Evolutionary conservation across 768 basidiomycete genomes (phyloP), one percentile per base, ranked within the genome.

Genomic region (Hirschioporus abietinus): DNA sequence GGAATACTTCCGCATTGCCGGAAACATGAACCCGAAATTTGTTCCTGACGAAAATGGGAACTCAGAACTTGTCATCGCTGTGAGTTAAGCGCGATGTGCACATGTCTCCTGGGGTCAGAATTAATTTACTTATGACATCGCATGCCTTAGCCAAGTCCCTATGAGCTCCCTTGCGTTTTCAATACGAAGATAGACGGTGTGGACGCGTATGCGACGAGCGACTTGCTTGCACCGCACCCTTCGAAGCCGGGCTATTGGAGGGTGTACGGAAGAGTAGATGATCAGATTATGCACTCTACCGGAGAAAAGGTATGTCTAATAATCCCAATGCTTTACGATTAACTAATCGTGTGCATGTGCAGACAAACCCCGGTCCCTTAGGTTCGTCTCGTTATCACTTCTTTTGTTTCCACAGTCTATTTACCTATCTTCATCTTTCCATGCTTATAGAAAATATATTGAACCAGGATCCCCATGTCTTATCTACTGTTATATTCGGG

Each of bases 191-290:
- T 76, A 1, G 73, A 78, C 24, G 77, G 76, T 17, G 66, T 70
- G 2, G 67, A 69, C 7, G 78, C 74, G 0, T 82, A 78, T 66
- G 75, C 78, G 20, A 81, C 80, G 0, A 76, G 72, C 30, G 82
- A 83, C 65, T 74, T 84, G 0, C 64, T 84, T 9, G 59, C 76
- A 24, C 76, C 70, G 9, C 82, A 84, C 69, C 81, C 82, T 5
- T 75, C 74, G 0, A 77, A 79, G 25, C 72, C 70, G 1, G 70
- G 71, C 1, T 68, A 76, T 35, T 82, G 76, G 74, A 78, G 72
- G 64, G 70, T 83, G 1, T 76, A 72, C 63, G 83, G 83, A 1
- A 64, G 72, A 35, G 70, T 71, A 34, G 75, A 76, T 60, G 75
- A 76, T 64, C 75, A 76, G 65, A 73, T 76, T 27, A 73, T 75